Base-by-base conservation (phyloP, 768 basidiomycete genomes). In the Ephemerocybe angulata region DNA sequence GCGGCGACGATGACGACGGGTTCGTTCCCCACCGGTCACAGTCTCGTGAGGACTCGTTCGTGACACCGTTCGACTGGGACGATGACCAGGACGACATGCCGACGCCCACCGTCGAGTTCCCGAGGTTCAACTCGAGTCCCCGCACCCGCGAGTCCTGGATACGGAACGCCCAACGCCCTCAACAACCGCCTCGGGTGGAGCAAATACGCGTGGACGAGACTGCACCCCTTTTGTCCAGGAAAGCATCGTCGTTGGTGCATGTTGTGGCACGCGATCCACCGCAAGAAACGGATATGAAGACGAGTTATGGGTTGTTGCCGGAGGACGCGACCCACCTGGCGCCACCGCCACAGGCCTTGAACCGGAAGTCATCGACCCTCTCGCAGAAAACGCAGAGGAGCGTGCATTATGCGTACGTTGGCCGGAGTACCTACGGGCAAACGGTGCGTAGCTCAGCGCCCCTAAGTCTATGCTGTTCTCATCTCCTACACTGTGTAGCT, bases 381-480 rank as follows among this genome's bases (percentile, higher is more conserved):
- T 76, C 71, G 30, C 56, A 44, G 33, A 56, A 31, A 52, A 59
- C 61, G 17, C 38, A 41, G 5, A 66, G 61, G 29, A 66, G 60
- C 48, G 53, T 61, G 21, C 69, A 65, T 47, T 64, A 73, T 53
- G 58, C 69, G 43, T 73, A 74, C 54, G 70, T 68, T 4, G 87
- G 87, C 5, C 76, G 80, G 63, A 88, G 87, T 55, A 87, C 87
- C 7, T 88, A 84, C 60, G 85, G 86, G 22, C 87, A 88, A 65
- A 87, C 86, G 44, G 87, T 87, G 59, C 55, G 82, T 55, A 30
- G 0, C 27, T 38, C n/a, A 12, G n/a, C n/a, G n/a, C n/a, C n/a
- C n/a, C n/a, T n/a, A n/a, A n/a, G n/a, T n/a, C n/a, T n/a, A n/a
- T n/a, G n/a, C n/a, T n/a, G n/a, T n/a, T n/a, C n/a, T n/a, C n/a